These are phyloP conservation scores for Balakata baccata DNA, from an alignment of 345 rosid genomes.

Conservation along the genomic window DNA sequence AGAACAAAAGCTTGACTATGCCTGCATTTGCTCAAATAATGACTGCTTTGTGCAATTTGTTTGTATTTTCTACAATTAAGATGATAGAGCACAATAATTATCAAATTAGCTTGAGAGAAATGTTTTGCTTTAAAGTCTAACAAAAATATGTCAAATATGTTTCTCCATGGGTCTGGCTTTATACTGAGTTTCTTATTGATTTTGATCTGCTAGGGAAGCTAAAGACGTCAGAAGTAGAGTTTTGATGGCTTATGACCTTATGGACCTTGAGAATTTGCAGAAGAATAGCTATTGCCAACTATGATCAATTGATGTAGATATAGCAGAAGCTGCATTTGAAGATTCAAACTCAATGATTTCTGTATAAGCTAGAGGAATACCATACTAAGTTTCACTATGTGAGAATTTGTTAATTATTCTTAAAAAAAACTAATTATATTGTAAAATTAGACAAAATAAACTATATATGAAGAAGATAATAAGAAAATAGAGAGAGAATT, in stretches of 20 bases:
- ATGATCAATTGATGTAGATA: slow-evolving; percentile 15
- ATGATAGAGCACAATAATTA: neutral
- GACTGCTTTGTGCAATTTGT: neutral
- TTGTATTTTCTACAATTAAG: neutral
- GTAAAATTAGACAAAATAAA: too few species aligned
- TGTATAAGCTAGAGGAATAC: too few species aligned
- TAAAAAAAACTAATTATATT: too few species aligned
- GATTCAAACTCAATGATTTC: too few species aligned
- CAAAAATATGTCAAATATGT: neutral
- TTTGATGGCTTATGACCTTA: slow-evolving; percentile 9
- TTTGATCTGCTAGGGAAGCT: slow-evolving; percentile 26
- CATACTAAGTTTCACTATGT: too few species aligned
- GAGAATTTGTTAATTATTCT: too few species aligned
- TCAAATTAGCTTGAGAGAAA: neutral
- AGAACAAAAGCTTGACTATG: neutral
- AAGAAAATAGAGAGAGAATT: too few species aligned
- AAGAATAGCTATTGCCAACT: slow-evolving; percentile 19
- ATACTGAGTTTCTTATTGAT: slow-evolving; percentile 27
- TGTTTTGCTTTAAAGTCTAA: neutral
- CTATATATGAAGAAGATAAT: too few species aligned
- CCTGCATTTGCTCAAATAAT: neutral
- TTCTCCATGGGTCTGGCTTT: slow-evolving; percentile 22
- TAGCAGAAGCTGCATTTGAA: too few species aligned
- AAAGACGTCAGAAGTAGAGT: slow-evolving; percentile 28
- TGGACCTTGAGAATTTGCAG: slow-evolving; percentile 26